Evolutionary conservation across 208 protist genomes (phyloP).

Genomic region (Endotrypanum monterogeii): DNA sequence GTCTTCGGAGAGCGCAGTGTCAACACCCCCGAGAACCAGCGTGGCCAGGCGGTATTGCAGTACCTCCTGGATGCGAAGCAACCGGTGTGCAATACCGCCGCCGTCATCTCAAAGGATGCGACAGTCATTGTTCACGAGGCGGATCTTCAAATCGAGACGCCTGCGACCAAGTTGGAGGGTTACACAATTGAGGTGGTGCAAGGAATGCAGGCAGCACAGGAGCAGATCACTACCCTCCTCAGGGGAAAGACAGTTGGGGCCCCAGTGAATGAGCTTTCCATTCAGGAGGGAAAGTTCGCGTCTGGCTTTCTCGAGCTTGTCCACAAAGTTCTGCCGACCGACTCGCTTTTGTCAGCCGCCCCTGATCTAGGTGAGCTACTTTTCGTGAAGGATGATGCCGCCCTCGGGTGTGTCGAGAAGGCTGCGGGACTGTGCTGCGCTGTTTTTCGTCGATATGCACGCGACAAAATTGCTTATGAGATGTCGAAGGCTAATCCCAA

Average conservation of each 20-base stretch:
- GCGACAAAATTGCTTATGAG: slow-evolving; percentile 56
- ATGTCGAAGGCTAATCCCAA: slow-evolving; percentile 50
- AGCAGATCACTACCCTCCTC: slow-evolving; percentile 30
- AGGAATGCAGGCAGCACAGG: slow-evolving; percentile 11
- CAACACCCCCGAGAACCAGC: slow-evolving; percentile 83
- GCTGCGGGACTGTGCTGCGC: slow-evolving; percentile 78
- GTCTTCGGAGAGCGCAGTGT: slow-evolving; percentile 65
- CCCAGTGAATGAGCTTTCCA: slow-evolving; percentile 67
- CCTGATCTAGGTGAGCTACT: slow-evolving; percentile 76
- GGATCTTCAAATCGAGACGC: slow-evolving; percentile 18
- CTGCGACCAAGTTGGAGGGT: slow-evolving; percentile 17
- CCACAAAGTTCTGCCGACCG: slow-evolving; percentile 23
- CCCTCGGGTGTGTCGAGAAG: slow-evolving; percentile 65
- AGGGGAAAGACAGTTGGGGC: slow-evolving; percentile 46
- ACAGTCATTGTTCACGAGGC: slow-evolving; percentile 52
- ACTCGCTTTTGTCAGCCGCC: slow-evolving; percentile 53
- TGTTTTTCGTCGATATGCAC: slow-evolving; percentile 75
- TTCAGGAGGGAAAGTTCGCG: slow-evolving; percentile 80
- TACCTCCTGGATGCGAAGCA: slow-evolving; percentile 61
- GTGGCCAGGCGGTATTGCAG: slow-evolving; percentile 79
- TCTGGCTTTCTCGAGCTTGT: slow-evolving; percentile 38
- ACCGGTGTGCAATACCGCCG: slow-evolving; percentile 51
- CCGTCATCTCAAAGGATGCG: slow-evolving; percentile 43
- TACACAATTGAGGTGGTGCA: slow-evolving; percentile 17
- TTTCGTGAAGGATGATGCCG: slow-evolving; percentile 81